Conservation (phyloP, 2,329 filamentous ascomycete species). For the Metarhizium album region DNA sequence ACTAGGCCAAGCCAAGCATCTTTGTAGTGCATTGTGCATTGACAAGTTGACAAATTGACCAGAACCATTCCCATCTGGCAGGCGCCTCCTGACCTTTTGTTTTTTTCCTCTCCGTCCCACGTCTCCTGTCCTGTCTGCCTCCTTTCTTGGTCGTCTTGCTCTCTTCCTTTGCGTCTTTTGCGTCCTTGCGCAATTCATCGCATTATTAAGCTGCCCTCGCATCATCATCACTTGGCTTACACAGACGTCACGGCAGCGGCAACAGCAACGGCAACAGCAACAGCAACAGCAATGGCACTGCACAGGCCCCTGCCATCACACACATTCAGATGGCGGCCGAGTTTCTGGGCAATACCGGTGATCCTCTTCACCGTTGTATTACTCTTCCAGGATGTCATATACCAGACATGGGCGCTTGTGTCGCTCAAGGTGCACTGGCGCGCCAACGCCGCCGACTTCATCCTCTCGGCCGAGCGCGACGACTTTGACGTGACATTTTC, state of each 20-base stretch:
- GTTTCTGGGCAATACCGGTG: conserved; percentile 3
- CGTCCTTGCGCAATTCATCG: background rate
- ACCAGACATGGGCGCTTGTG: conserved; percentile 19
- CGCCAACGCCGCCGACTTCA: conserved; percentile 12
- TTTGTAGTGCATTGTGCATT: too few species aligned
- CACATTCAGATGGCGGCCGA: background rate
- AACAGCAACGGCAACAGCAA: background rate
- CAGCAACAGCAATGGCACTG: background rate
- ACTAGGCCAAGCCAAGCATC: too few species aligned
- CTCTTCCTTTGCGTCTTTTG: too few species aligned
- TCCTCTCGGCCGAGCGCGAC: conserved; percentile 17
- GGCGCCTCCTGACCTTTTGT: background rate
- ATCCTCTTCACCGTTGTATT: conserved; percentile 5
- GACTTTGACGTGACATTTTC: conserved; percentile 21
- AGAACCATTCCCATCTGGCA: background rate
- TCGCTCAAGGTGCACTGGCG: conserved; percentile 16
- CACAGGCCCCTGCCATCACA: background rate
- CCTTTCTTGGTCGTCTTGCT: too few species aligned
- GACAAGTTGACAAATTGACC: background rate
- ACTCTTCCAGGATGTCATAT: conserved; percentile 8
- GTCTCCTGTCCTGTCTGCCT: background rate
- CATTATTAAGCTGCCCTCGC: background rate
- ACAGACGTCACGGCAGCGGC: background rate
- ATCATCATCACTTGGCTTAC: background rate
- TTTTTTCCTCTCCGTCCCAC: background rate